phyloP scores from a whole-genome alignment of 169 alveolate genomes.

The Plasmodium vinckei region DNA sequence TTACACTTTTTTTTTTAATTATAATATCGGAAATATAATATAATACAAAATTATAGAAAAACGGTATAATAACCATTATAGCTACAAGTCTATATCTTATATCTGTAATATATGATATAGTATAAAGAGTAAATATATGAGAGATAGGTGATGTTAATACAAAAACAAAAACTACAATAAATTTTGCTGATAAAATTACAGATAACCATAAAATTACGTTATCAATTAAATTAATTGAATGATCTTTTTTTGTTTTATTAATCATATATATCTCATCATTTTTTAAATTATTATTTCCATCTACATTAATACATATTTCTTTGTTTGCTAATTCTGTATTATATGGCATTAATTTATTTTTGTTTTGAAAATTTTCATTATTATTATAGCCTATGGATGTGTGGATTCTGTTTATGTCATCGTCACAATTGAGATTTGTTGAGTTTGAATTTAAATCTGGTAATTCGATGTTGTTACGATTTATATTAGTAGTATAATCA shows the following conservation, averaged over 20 bases:
- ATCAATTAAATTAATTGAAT: conserved; percentile 8
- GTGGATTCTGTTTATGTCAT: too few relatives aligned
- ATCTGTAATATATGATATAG: conserved; percentile 36
- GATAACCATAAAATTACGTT: conserved; percentile 33
- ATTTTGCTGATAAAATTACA: conserved; percentile 47
- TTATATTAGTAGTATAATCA: too few relatives aligned
- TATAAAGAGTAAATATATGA: conserved; percentile 19
- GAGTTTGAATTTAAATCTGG: too few relatives aligned
- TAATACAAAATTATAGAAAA: conserved; percentile 44
- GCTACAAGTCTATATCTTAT: conserved; percentile 37
- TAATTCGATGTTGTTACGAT: too few relatives aligned
- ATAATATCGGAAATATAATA: conserved; percentile 51
- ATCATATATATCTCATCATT: conserved; percentile 15
- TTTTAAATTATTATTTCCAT: conserved; percentile 12
- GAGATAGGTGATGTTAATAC: conserved; percentile 45
- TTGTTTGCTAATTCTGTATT: conserved; percentile 7
- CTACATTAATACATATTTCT: conserved; percentile 4
- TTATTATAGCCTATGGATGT: too few relatives aligned
- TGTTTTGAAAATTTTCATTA: background rate
- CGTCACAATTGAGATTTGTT: too few relatives aligned
- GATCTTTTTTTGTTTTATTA: conserved; percentile 19
- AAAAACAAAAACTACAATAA: conserved; percentile 25
- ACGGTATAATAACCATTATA: conserved; percentile 61
- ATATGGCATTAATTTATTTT: conserved; percentile 40
- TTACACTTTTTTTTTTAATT: conserved; percentile 20